phyloP scores from a whole-genome alignment of 768 basidiomycete species.

The Mycena alexandri region DNA sequence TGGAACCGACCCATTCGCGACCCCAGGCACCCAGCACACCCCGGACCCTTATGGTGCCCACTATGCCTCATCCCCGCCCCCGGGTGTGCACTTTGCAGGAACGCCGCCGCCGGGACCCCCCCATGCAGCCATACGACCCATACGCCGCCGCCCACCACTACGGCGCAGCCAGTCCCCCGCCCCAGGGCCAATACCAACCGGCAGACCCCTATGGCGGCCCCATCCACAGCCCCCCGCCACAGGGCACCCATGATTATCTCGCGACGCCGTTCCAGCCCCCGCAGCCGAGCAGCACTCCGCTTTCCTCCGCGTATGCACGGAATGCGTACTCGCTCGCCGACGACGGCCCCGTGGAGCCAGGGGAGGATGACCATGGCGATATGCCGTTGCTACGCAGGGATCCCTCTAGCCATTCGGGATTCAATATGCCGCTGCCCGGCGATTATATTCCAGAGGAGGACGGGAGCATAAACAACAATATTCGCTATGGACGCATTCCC shows the following conservation, averaged over 20 bases:
- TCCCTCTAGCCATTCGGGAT: conserved; percentile 44
- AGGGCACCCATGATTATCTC: conserved; percentile 42
- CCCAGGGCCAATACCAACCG: conserved; percentile 44
- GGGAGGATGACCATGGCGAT: conserved; percentile 68
- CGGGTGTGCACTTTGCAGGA: conserved; percentile 28
- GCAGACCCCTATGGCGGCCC: conserved; percentile 40
- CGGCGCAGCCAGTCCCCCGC: conserved; percentile 40
- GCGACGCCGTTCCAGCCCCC: conserved; percentile 43
- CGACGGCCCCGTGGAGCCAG: conserved; percentile 55
- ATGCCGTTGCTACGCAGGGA: conserved; percentile 75
- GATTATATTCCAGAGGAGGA: conserved; percentile 53
- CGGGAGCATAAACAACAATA: conserved; percentile 60
- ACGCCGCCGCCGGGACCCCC: conserved; percentile 11
- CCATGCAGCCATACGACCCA: conserved; percentile 45
- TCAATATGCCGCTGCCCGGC: conserved; percentile 57
- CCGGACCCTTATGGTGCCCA: conserved; percentile 44
- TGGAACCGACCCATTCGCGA: conserved; percentile 36
- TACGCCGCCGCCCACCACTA: conserved; percentile 54
- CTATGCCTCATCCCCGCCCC: conserved; percentile 46
- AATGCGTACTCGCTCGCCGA: conserved; percentile 54
- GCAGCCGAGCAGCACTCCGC: conserved; percentile 41
- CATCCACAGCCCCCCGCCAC: conserved; percentile 44
- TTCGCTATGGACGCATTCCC: conserved; percentile 91
- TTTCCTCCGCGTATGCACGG: conserved; percentile 37
- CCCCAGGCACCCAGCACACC: conserved; percentile 41